These are phyloP conservation scores for Metarhizium humberi DNA, from an alignment of 2,329 filamentous ascomycete species.

Conservation along the genomic window DNA sequence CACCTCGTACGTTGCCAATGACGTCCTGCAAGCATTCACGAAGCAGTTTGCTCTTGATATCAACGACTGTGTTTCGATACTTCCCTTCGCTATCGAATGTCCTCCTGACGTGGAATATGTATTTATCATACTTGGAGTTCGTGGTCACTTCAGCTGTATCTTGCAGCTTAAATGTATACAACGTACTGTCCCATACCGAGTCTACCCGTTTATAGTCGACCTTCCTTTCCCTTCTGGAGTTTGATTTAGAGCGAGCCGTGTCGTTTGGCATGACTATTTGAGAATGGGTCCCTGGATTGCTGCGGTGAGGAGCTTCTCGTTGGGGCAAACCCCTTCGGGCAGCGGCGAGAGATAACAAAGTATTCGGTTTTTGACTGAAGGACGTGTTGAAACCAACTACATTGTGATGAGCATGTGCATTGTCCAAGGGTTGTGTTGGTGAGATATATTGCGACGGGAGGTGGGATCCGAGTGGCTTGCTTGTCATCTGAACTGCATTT, in stretches of 20 bases:
- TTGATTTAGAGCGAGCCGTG: neutral
- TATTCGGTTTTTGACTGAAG: neutral
- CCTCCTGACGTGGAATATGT: conserved; percentile 73
- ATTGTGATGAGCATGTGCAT: neutral
- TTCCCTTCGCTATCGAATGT: conserved; percentile 81
- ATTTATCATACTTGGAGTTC: conserved; percentile 61
- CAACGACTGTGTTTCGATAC: conserved; percentile 61
- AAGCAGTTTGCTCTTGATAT: conserved; percentile 76
- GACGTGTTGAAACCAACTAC: neutral
- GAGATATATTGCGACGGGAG: neutral
- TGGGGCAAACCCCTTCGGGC: neutral
- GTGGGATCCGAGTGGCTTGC: neutral
- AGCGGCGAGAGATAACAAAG: neutral
- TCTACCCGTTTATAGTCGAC: conserved; percentile 43
- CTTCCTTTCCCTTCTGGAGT: conserved; percentile 15
- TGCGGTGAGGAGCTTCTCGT: neutral
- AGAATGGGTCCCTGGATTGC: neutral
- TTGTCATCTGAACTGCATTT: neutral
- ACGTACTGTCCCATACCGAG: conserved; percentile 41
- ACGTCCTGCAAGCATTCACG: conserved; percentile 48
- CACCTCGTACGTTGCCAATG: conserved; percentile 32
- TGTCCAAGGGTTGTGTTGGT: neutral
- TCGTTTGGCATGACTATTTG: neutral
- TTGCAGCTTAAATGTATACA: conserved; percentile 45
- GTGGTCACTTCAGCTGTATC: conserved; percentile 37